Evolutionary conservation across 1,284 basidiomycete genomes (phyloP).

Genomic region (Peniophora sp.): DNA sequence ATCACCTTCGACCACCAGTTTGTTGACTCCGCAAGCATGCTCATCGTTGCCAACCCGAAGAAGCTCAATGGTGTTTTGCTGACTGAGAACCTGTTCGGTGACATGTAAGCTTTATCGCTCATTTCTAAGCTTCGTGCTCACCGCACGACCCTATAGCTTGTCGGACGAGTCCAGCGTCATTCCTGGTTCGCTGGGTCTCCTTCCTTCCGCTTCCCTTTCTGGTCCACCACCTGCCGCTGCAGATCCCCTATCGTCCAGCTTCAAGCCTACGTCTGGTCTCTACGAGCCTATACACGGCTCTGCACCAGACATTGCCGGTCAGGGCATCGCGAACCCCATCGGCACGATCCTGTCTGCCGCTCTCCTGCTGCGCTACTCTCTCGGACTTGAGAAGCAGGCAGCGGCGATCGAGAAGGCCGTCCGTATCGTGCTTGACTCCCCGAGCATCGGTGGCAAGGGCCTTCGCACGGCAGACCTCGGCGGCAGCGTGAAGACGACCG

Average conservation of each 20-base stretch:
- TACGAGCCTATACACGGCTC: constrained; percentile 98
- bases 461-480: constrained; percentile 86
- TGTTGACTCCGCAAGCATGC: constrained; percentile 96
- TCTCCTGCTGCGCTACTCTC: constrained; percentile 92
- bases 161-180: constrained; percentile 97
- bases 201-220: constrained; percentile 93
- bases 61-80: constrained; percentile 95
- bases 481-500: constrained; percentile 66
- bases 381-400: constrained; percentile 80
- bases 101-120: constrained; percentile 56
- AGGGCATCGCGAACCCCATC: constrained; percentile 94
- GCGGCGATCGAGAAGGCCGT: constrained; percentile 85
- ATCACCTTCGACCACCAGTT: constrained; percentile 83
- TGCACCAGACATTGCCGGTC: constrained; percentile 93
- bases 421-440: constrained; percentile 77
- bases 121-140: background rate
- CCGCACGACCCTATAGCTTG: constrained; percentile 47
- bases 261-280: constrained; percentile 74
- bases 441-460: constrained; percentile 68
- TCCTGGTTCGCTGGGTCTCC: constrained; percentile 91
- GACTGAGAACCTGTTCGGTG: constrained; percentile 94
- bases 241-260: constrained; percentile 53
- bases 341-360: constrained; percentile 96
- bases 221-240: constrained; percentile 63
- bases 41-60: constrained; percentile 86